Conservation (phyloP, 2,329 filamentous ascomycete species). For the Hirsutella rhossiliensis region DNA sequence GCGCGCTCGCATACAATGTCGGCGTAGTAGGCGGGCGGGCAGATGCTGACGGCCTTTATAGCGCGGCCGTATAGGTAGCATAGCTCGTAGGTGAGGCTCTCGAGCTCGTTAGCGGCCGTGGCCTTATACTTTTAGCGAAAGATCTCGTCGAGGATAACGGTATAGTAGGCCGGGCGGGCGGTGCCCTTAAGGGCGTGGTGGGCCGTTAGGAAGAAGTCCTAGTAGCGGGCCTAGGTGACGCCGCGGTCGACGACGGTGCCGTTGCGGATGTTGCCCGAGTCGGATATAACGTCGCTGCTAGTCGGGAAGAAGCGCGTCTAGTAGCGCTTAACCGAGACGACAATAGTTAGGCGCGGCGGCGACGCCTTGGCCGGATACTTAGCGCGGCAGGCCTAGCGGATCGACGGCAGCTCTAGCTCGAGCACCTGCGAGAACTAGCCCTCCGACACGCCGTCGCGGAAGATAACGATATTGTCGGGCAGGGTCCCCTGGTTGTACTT, state of each 20-base stretch:
- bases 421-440: constrained; percentile 66
- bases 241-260: constrained; percentile 82
- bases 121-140: constrained; percentile 33
- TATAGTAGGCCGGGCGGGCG: constrained; percentile 73
- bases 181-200: constrained; percentile 76
- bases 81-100: constrained; percentile 63
- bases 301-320: constrained; percentile 81
- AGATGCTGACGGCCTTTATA: constrained; percentile 80
- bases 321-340: constrained; percentile 80
- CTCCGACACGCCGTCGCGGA: constrained; percentile 82
- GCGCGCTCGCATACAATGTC: constrained; percentile 74
- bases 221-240: constrained; percentile 61
- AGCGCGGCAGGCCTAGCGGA: constrained; percentile 50
- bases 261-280: constrained; percentile 53
- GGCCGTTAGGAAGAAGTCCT: constrained; percentile 79
- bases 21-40: constrained; percentile 82
- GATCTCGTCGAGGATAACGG: constrained; percentile 59
- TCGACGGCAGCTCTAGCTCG: constrained; percentile 51
- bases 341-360: constrained; percentile 51
- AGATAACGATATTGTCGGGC: constrained; percentile 70
- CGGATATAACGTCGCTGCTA: constrained; percentile 27
- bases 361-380: constrained; percentile 39
- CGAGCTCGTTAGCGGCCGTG: constrained; percentile 52
- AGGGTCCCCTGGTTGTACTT: constrained; percentile 38
- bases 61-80: constrained; percentile 78